Evolutionary conservation across 75 land plant species (phyloP), one percentile per base, ranked within the genome.

Genomic region (Selaginella moellendorffii): DNA sequence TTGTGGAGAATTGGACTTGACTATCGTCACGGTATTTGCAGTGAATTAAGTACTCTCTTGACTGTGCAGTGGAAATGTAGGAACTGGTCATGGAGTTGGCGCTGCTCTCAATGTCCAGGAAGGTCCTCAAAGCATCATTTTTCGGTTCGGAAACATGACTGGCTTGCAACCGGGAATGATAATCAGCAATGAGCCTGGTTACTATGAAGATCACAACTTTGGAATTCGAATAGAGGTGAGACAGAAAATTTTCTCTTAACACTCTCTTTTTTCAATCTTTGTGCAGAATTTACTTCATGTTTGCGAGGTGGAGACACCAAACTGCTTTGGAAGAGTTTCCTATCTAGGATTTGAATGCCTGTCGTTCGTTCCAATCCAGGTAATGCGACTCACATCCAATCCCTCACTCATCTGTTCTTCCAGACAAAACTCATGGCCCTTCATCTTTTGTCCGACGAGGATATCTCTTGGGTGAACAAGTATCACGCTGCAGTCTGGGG

Each of bases 11-110:
- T 85, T 75, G 97, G 97, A 28, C 85, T 92, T 67, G 97, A 92
- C 71, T 92, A 92, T 61, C 85, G 97, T 8, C 97, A 92, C 73
- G 97, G 97, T 92, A 85, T 46, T n/a, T n/a, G n/a, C n/a, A n/a
- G n/a, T n/a, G n/a, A n/a, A n/a, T n/a, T n/a, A n/a, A n/a, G n/a
- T n/a, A n/a, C n/a, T n/a, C n/a, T n/a, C n/a, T n/a, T n/a, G n/a
- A n/a, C n/a, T n/a, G n/a, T n/a, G n/a, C n/a, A n/a, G n/a, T n/a
- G n/a, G n/a, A n/a, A n/a, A n/a, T n/a, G n/a, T n/a, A 92, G 97
- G 97, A 17, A 92, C 97, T 67, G 97, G 97, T 5, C 97, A 92
- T 80, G 97, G 97, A 63, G 97, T 92, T 24, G 97, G 97, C 65
- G 97, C 97, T 75, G 96, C 90, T 51, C 65, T 92, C 53, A 92